phyloP scores from a whole-genome alignment of 2,329 filamentous ascomycete genomes.

The Diaporthe aspalathi region DNA sequence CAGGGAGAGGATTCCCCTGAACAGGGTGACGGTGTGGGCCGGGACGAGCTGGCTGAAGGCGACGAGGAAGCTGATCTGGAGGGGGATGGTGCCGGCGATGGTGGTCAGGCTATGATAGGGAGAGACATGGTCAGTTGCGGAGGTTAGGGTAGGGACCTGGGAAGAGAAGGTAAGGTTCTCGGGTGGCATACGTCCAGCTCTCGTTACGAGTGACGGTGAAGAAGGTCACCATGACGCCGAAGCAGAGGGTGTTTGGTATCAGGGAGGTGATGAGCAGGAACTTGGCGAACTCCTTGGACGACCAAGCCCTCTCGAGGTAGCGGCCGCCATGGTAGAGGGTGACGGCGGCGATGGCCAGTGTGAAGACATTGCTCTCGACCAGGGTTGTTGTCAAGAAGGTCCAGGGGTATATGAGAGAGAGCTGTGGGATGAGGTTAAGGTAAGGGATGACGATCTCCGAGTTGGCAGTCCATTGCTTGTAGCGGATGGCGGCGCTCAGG shows the following conservation, averaged over 20 bases:
- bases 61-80: slow-evolving; percentile 94
- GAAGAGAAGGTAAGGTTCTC: not conserved
- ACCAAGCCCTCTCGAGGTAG: slow-evolving; percentile 97
- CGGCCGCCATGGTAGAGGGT: slow-evolving; percentile 92
- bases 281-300: slow-evolving; percentile 89
- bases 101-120: slow-evolving; percentile 72
- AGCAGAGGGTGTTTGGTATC: slow-evolving; percentile 82
- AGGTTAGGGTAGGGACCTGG: slow-evolving; percentile 6
- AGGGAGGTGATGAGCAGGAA: slow-evolving; percentile 83
- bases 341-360: slow-evolving; percentile 78
- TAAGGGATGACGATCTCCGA: slow-evolving; percentile 82
- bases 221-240: slow-evolving; percentile 78
- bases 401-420: slow-evolving; percentile 91
- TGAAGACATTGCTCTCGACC: slow-evolving; percentile 94
- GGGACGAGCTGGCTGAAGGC: slow-evolving; percentile 98
- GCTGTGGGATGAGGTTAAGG: slow-evolving; percentile 85
- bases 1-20: slow-evolving; percentile 88
- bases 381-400: slow-evolving; percentile 87
- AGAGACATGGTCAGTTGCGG: slow-evolving; percentile 39
- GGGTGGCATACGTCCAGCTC: slow-evolving; percentile 69
- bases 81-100: slow-evolving; percentile 87
- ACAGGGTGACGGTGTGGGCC: slow-evolving; percentile 94
- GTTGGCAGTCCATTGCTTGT: slow-evolving; percentile 73
- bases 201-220: slow-evolving; percentile 76
- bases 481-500: slow-evolving; percentile 83